phyloP scores from a whole-genome alignment of 1,284 basidiomycete species.

The Fomitopsis palustris region DNA sequence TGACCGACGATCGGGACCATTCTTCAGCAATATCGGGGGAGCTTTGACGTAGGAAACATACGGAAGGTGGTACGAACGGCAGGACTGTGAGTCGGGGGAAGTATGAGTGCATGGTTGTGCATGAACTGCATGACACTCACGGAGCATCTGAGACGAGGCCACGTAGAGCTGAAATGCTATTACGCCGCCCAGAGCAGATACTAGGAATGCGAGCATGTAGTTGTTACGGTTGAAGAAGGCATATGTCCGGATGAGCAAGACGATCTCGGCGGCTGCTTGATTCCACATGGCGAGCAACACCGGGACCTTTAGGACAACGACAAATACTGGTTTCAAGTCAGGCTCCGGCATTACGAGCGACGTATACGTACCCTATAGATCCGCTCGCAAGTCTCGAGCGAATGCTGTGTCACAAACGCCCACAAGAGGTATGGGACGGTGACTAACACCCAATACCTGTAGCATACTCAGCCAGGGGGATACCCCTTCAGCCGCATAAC shows the following conservation, averaged over 20 bases:
- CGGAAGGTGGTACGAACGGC: slow-evolving; percentile 42
- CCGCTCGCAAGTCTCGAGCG: slow-evolving; percentile 54
- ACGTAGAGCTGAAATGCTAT: slow-evolving; percentile 78
- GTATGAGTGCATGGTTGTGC: neutral
- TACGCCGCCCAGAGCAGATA: slow-evolving; percentile 61
- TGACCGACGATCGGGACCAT: neutral
- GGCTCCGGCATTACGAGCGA: neutral
- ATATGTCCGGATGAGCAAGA: slow-evolving; percentile 77
- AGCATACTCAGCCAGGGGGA: slow-evolving; percentile 5
- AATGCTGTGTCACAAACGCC: slow-evolving; percentile 66
- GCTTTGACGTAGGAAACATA: neutral
- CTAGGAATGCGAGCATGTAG: slow-evolving; percentile 57
- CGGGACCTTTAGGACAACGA: slow-evolving; percentile 50
- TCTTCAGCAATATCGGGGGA: neutral
- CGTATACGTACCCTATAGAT: slow-evolving; percentile 53
- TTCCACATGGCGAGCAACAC: slow-evolving; percentile 82
- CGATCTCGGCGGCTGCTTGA: slow-evolving; percentile 75
- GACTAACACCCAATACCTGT: slow-evolving; percentile 73
- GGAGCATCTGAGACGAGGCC: slow-evolving; percentile 68
- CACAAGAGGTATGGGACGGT: slow-evolving; percentile 74
- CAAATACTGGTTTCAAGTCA: no score
- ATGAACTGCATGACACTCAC: slow-evolving; percentile 37
- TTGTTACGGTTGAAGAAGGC: slow-evolving; percentile 78
- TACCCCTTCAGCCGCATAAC: slow-evolving; percentile 20
- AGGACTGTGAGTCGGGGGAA: slow-evolving; percentile 44